A percentile compares a stretch with the other conserved stretches of the same genome.
These are phyloP conservation scores for Bruguiera sexangula DNA, from an alignment of 345 rosid species.

Conservation along the genomic window DNA sequence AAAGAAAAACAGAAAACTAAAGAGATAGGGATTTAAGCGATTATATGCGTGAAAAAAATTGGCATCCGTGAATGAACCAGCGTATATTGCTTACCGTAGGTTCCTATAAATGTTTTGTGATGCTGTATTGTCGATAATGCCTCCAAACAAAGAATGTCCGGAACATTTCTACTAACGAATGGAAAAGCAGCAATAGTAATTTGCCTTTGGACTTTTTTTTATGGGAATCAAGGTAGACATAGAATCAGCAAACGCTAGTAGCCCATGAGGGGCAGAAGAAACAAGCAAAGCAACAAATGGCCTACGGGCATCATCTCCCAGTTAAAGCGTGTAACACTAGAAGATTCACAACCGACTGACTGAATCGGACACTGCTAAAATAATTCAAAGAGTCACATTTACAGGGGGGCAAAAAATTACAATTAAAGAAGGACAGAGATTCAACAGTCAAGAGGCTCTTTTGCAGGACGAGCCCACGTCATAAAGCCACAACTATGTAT, in stretches of 20 bases:
- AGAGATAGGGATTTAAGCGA: no score
- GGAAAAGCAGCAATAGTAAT: no score
- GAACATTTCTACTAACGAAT: no score
- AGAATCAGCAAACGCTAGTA: background rate
- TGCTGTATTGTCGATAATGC: no score
- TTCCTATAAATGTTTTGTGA: no score
- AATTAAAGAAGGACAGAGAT: background rate
- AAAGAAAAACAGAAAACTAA: no score
- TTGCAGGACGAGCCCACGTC: background rate
- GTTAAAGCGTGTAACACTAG: background rate
- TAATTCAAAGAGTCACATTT: conserved; percentile 20
- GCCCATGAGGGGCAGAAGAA: background rate
- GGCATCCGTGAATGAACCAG: no score
- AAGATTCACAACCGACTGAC: conserved; percentile 9
- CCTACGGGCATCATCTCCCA: background rate
- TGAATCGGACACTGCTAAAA: background rate
- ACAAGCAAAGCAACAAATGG: background rate
- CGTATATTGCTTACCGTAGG: no score
- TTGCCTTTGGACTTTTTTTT: no score
- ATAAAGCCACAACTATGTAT: background rate
- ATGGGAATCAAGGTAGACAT: background rate
- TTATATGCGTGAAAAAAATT: no score
- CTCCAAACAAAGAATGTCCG: no score
- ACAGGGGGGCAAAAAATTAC: conserved; percentile 11
- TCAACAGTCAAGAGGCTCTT: background rate